Evolutionary conservation across 257 asterid genomes (phyloP).

Genomic region (Capsicum pubescens): DNA sequence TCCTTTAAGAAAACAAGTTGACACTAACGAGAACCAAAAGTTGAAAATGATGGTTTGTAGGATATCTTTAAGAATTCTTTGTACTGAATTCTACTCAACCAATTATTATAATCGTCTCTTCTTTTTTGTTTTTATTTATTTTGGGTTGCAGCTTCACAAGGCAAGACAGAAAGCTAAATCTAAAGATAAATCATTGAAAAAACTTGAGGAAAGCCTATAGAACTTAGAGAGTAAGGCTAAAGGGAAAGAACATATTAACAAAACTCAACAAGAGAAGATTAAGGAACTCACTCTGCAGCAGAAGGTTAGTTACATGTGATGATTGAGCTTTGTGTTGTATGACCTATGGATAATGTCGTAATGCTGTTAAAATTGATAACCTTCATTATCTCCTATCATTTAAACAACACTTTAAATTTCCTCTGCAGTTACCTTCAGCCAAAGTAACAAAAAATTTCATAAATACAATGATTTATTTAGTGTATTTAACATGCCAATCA

Average conservation of each 20-base stretch:
- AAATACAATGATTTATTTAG: too few relatives aligned
- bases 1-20: constrained; percentile 48
- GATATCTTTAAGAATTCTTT: constrained; percentile 4
- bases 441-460: too few relatives aligned
- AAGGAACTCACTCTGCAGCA: constrained; percentile 81
- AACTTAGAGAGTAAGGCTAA: constrained; percentile 77
- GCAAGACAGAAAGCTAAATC: constrained; percentile 70
- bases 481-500: too few relatives aligned
- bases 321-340: constrained; percentile 25
- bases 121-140: not conserved
- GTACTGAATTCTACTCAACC: constrained; percentile 2
- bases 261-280: constrained; percentile 73
- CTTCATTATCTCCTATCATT: too few relatives aligned
- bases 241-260: constrained; percentile 75
- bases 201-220: constrained; percentile 79
- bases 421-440: too few relatives aligned
- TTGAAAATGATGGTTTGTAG: constrained; percentile 72
- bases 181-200: constrained; percentile 78
- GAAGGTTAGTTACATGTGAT: constrained; percentile 51
- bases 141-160: constrained; percentile 67
- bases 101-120: not conserved
- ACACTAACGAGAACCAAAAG: constrained; percentile 77
- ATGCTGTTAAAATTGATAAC: not conserved
- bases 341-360: not conserved
- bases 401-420: too few relatives aligned